Evolutionary conservation across 352 stramenopile species (phyloP), one percentile per base, ranked within the genome.

Genomic region (Globisporangium radiosum): DNA sequence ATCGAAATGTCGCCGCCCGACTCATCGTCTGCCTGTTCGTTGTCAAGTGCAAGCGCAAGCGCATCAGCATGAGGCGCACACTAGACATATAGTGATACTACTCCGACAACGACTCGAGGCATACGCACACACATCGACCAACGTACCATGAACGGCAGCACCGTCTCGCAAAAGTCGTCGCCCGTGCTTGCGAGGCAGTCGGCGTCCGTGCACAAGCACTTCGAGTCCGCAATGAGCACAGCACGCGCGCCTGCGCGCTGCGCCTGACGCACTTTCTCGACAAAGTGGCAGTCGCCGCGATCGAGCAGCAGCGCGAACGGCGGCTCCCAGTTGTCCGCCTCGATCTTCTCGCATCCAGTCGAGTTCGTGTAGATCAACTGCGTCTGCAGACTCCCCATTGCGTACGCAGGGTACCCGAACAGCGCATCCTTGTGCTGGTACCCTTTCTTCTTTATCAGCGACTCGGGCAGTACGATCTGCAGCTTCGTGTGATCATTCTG

Each of bases 291-390:
- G 62, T 89, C 89, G 42, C 96, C 96, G 45, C 96, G 92, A 73
- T 98, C 92, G 43, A 98, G 77, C 81, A 99, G 90, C 45, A 99
- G 76, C 50, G 98, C 96, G 68, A 97, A 99, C 4, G 96, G 95
- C 19, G 81, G 76, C 53, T 95, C 85, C 82, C 90, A 98, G 44
- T 82, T 84, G 47, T 73, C 76, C 15, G 78, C 70, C 47, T 79
- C 72, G 47, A 94, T 92, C 68, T 97, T 85, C 39, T 90, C 76
- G 59, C 85, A 92, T 5, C 78, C 82, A 19, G 73, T 85, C 37
- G 87, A 70, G 54, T 81, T 90, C 38, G 83, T 78, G 69, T 98
- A 93, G 69, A 97, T 97, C 39, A 98, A 69, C 68, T 95, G 86
- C 36, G 79, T 85, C 63, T 97, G 84, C 39, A 92, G 78, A 58